phyloP scores from a whole-genome alignment of 768 basidiomycete genomes.

The Russula abietina region DNA sequence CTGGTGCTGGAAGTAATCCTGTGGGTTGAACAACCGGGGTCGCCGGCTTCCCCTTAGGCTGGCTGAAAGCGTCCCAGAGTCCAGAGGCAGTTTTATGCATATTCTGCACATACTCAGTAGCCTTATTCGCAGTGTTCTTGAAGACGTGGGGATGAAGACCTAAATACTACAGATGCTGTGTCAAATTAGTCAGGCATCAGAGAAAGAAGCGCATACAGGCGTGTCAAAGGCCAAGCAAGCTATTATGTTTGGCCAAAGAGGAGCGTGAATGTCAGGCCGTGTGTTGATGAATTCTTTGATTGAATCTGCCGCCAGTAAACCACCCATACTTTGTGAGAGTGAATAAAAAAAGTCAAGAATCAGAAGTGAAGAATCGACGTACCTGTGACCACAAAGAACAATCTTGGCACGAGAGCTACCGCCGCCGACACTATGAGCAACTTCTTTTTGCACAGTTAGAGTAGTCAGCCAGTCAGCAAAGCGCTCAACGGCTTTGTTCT shows the following conservation, averaged over 20 bases:
- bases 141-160: conserved; percentile 83
- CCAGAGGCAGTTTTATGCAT: conserved; percentile 61
- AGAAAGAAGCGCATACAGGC: conserved; percentile 51
- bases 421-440: conserved; percentile 64
- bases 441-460: conserved; percentile 81
- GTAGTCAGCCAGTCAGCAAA: conserved; percentile 92
- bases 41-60: conserved; percentile 28
- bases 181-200: conserved; percentile 1
- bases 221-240: conserved; percentile 87
- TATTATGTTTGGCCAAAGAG: conserved; percentile 85
- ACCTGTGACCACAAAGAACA: conserved; percentile 89
- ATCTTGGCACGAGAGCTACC: conserved; percentile 69
- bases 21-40: conserved; percentile 32
- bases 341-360: background rate
- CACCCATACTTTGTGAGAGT: conserved; percentile 69
- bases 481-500: conserved; percentile 54
- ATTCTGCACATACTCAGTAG: conserved; percentile 58
- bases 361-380: conserved; percentile 20
- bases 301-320: conserved; percentile 80
- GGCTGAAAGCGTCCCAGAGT: conserved; percentile 51
- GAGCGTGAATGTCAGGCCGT: conserved; percentile 55
- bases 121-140: conserved; percentile 76
- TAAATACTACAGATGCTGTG: conserved; percentile 51
- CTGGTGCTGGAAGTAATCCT: conserved; percentile 23
- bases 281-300: conserved; percentile 64